These are phyloP conservation scores for Chaetomium olivaceum DNA, from an alignment of 2,329 filamentous ascomycete species.

Conservation along the genomic window DNA sequence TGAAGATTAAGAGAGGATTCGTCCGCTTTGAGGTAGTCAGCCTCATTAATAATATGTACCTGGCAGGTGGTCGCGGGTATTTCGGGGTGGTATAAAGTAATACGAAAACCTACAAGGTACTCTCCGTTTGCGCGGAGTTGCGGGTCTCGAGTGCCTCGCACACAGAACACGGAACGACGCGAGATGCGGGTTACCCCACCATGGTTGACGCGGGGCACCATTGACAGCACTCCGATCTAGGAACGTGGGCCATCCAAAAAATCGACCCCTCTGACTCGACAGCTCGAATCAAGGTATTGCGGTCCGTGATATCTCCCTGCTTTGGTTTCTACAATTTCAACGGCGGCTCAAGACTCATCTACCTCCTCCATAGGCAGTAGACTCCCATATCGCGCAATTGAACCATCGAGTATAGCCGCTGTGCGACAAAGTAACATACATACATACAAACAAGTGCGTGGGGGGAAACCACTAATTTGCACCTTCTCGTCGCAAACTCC, in stretches of 20 bases:
- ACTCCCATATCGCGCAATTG: background rate
- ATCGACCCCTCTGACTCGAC: slow-evolving; percentile 25
- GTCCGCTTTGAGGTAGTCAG: background rate
- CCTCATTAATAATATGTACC: background rate
- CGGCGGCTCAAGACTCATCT: background rate
- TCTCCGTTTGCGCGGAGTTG: background rate
- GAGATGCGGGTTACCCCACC: slow-evolving; percentile 26
- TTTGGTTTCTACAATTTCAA: background rate
- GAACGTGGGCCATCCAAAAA: slow-evolving; percentile 40
- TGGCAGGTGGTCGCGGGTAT: background rate
- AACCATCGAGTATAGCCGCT: background rate
- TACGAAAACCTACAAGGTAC: background rate
- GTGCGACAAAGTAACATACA: too few species aligned
- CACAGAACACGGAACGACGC: background rate
- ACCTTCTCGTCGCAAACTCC: background rate
- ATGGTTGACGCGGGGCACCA: slow-evolving; percentile 33
- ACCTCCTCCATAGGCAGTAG: background rate
- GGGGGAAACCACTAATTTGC: background rate
- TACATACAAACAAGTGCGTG: slow-evolving; percentile 1
- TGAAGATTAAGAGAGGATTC: background rate
- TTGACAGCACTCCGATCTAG: slow-evolving; percentile 41
- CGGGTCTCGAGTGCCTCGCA: background rate
- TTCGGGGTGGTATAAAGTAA: background rate
- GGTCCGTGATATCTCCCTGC: slow-evolving; percentile 1
- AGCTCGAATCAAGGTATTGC: background rate